Percentiles rank a stretch among this genome's conserved stretches.
Evolutionary conservation across 2,329 filamentous ascomycete species (phyloP).

Genomic region (Zymoseptoria ardabiliae): DNA sequence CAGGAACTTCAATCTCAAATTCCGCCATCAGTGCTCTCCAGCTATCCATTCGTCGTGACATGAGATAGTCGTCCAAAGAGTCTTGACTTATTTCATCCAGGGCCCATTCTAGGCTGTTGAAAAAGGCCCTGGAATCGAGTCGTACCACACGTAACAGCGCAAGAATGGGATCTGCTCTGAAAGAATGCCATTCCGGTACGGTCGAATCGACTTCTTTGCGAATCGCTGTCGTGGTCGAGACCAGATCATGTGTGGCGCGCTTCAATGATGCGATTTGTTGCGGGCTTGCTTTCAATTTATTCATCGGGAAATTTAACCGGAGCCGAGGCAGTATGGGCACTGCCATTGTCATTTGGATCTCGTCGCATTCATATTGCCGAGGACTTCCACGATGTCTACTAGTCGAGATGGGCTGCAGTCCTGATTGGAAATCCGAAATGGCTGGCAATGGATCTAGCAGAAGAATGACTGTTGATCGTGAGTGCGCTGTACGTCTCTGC

Average conservation of each 20-base stretch:
- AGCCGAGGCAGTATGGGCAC: conserved; percentile 2
- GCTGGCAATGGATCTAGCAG: conserved; percentile 12
- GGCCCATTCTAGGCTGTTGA: conserved; percentile 6
- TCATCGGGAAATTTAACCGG: not conserved
- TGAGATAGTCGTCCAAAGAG: conserved; percentile 11
- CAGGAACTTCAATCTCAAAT: conserved; percentile 8
- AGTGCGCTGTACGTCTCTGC: not conserved
- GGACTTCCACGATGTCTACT: not conserved
- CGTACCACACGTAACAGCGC: conserved; percentile 3
- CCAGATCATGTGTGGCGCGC: not conserved
- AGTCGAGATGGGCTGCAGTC: not conserved
- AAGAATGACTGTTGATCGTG: conserved; percentile 4
- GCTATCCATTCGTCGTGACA: conserved; percentile 4
- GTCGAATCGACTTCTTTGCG: not conserved
- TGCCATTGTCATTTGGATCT: not conserved
- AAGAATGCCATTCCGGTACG: not conserved
- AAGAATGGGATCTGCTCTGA: conserved; percentile 1
- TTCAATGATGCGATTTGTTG: not conserved
- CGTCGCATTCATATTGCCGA: not conserved
- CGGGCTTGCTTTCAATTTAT: not conserved
- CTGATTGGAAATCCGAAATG: conserved; percentile 3
- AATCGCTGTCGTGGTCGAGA: not conserved
- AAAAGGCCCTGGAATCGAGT: conserved; percentile 2
- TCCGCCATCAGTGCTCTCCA: conserved; percentile 11
- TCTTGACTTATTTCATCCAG: conserved; percentile 10